These are phyloP conservation scores for Ophiostoma sp. DNA, from an alignment of 2,329 filamentous ascomycete species.

Conservation along the genomic window DNA sequence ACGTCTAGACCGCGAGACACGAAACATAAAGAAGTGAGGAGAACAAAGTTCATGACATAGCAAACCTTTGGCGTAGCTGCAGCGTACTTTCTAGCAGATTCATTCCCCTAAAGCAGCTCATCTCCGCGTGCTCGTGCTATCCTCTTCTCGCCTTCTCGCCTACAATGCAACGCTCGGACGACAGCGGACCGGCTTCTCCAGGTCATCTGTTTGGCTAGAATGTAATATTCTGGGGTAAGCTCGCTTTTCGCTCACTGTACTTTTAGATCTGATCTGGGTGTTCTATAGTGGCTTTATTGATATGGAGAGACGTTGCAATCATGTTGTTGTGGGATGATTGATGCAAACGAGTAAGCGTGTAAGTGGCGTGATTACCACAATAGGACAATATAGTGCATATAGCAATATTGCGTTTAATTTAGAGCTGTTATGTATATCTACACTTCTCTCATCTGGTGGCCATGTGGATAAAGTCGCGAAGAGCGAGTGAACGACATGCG, in stretches of 20 bases:
- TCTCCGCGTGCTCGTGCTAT: neutral
- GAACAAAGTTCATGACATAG: slow-evolving; percentile 2
- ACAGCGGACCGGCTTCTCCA: neutral
- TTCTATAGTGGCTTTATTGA: neutral
- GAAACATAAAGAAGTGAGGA: neutral
- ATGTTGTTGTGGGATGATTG: slow-evolving; percentile 3
- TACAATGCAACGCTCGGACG: neutral
- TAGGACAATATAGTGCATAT: neutral
- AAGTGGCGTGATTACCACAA: neutral
- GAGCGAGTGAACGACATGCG: neutral
- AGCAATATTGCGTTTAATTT: neutral
- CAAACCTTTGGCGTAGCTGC: neutral
- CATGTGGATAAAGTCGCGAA: neutral
- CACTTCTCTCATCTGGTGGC: neutral
- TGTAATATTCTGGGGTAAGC: neutral
- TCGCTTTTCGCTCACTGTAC: neutral
- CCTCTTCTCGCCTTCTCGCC: neutral
- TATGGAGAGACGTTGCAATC: neutral
- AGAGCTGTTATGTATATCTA: neutral
- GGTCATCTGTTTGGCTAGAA: neutral
- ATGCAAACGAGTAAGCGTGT: neutral
- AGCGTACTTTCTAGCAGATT: neutral
- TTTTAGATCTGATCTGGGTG: neutral
- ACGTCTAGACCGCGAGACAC: neutral
- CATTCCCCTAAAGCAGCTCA: neutral